Evolutionary conservation across 192 early-diverging fungal genomes (phyloP), one percentile per base, ranked within the genome.

Genomic region (Diversispora epigaea): DNA sequence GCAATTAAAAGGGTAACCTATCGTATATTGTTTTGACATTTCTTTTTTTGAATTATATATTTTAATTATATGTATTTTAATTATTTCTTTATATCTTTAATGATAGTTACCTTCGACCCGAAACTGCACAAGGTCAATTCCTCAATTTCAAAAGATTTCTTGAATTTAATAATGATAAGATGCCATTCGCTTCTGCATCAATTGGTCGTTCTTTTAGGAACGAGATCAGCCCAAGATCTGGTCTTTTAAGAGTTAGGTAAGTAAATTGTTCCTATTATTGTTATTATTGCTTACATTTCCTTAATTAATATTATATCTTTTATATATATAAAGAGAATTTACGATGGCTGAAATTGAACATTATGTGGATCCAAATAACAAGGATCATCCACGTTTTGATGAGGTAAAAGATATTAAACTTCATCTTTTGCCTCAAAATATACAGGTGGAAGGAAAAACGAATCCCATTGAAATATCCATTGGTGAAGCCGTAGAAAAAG

Each of bases 81-180:
- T 61, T 7, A 3, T 7, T 11, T 7, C 25, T 39, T 14, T 39
- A 9, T 22, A 22, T 22, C 19, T 65, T 62, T 55, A 70, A 76
- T 74, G 50, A 75, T 25, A 90, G 90, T 70, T 98, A 91, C 83
- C 87, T 99, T 74, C 91, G 98, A 25, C 98, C 98, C 54, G 98
- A 99, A 84, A 99, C 98, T n/a, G 96, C 98, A 43, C 98, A 99
- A 86, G 98, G 98, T 78, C 98, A 99, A 83, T 99, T 99, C 81
- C 83, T 99, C 71, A 98, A 98, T 88, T 99, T 99, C 78, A 94
- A 96, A 85, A 86, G 89, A 21, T 87, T 99, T 54, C 88, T 98
- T 60, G 98, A 99, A 79, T 96, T 93, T 85, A 99, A 99, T 88
- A 97, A 94, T 83, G 92, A 93, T 66, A 91, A 93, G 76, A 95